These are phyloP conservation scores for Lasiosphaeria hispida DNA, from an alignment of 495 filamentous ascomycete genomes.

Conservation along the genomic window DNA sequence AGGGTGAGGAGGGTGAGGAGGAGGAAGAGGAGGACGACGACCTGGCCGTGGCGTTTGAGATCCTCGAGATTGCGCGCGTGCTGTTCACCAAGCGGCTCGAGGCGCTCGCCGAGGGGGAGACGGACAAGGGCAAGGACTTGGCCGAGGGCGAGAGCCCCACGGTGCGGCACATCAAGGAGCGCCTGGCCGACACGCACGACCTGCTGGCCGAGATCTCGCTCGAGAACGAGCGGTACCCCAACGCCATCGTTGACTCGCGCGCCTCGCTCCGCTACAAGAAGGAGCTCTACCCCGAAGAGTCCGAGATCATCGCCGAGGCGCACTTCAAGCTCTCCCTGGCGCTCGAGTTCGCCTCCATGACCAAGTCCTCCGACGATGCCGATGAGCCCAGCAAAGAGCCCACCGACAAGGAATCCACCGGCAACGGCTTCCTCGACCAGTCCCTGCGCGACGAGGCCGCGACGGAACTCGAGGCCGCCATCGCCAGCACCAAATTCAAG, in stretches of 20 bases:
- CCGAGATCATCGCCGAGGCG: conserved; percentile 82
- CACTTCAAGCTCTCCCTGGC: conserved; percentile 95
- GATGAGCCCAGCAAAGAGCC: conserved; percentile 6
- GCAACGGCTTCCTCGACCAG: conserved; percentile 53
- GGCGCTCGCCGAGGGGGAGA: conserved; percentile 22
- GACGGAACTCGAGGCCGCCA: conserved; percentile 75
- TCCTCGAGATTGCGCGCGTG: conserved; percentile 85
- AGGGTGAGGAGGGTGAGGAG: conserved; percentile 42
- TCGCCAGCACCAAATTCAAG: conserved; percentile 72
- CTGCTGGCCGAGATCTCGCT: conserved; percentile 90
- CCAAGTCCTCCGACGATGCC: conserved; percentile 53
- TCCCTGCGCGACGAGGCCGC: conserved; percentile 72
- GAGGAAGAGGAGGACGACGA: conserved; percentile 86
- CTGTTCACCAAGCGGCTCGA: conserved; percentile 62
- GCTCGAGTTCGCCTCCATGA: conserved; percentile 87
- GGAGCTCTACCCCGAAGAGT: conserved; percentile 71
- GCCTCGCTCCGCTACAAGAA: conserved; percentile 73
- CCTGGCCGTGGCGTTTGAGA: conserved; percentile 83
- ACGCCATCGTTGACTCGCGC: conserved; percentile 76
- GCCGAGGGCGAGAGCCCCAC: conserved; percentile 41
- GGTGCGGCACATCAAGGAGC: conserved; percentile 68
- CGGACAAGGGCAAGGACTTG: conserved; percentile 52
- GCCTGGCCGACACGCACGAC: conserved; percentile 86
- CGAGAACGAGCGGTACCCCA: conserved; percentile 76
- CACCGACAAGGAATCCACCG: conserved; percentile 31